A percentile compares a stretch with the other conserved stretches of the same genome.
Conservation (phyloP, 2,329 filamentous ascomycete genomes). For the Paradendryphiella salina region DNA sequence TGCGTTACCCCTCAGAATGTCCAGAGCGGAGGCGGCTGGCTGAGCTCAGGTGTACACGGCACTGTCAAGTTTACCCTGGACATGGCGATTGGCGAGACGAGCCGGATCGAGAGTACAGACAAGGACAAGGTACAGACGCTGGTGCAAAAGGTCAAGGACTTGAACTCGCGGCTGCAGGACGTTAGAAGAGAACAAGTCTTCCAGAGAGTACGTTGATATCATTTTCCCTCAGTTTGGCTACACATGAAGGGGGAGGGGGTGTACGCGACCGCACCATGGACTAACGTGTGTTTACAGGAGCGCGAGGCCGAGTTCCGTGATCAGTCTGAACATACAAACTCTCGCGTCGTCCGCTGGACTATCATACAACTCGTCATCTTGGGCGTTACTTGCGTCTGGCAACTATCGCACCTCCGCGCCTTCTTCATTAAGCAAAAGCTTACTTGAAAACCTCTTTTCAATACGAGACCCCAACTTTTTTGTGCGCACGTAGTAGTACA, state of each 20-base stretch:
- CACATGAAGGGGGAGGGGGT: not conserved
- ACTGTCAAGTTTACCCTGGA: constrained; percentile 85
- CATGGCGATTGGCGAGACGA: constrained; percentile 91
- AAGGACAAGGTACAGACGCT: constrained; percentile 92
- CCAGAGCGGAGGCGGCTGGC: constrained; percentile 70
- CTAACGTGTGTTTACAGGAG: constrained; percentile 62
- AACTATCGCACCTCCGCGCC: constrained; percentile 88
- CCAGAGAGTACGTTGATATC: constrained; percentile 67
- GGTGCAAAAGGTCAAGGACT: constrained; percentile 81
- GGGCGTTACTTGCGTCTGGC: constrained; percentile 90
- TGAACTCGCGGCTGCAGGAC: constrained; percentile 84
- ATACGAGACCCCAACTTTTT: not conserved
- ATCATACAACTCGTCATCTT: constrained; percentile 85
- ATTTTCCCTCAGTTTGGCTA: too few relatives aligned
- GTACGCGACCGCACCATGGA: not conserved
- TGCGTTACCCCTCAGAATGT: constrained; percentile 87
- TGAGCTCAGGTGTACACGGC: constrained; percentile 68
- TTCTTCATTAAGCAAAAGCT: constrained; percentile 99
- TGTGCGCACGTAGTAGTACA: too few relatives aligned
- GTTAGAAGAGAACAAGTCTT: constrained; percentile 95
- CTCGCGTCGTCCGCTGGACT: constrained; percentile 91
- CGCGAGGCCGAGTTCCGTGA: constrained; percentile 97
- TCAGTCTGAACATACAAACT: constrained; percentile 91
- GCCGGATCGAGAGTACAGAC: constrained; percentile 88
- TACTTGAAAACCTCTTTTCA: constrained; percentile 61